Conservation (phyloP, 176 grass and related monocot genomes). For the Phragmites australis region DNA sequence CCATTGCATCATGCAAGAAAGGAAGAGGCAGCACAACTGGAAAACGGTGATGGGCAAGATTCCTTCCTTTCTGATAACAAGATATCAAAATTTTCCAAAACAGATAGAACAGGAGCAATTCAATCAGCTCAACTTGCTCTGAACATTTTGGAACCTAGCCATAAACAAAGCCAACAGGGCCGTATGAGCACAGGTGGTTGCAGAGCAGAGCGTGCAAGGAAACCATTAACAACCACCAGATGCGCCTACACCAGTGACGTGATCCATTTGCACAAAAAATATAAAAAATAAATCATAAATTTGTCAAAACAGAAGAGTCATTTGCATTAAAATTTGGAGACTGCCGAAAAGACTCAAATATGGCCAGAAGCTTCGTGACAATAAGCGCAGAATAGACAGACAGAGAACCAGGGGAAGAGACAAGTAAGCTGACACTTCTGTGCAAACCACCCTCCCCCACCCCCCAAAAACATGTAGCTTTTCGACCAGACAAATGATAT, state of each 20-base stretch:
- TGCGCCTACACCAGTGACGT: neutral
- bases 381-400: neutral
- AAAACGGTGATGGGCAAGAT: neutral
- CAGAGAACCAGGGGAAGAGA: neutral
- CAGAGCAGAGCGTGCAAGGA: neutral
- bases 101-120: neutral
- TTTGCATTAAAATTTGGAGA: neutral
- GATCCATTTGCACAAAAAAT: neutral
- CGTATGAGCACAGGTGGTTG: neutral
- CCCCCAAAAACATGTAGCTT: too few species aligned
- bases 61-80: neutral
- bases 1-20: neutral
- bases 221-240: neutral
- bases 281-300: neutral
- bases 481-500: too few species aligned
- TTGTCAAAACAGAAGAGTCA: neutral
- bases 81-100: neutral
- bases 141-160: neutral
- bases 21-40: neutral
- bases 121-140: constrained; percentile 12
- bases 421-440: constrained; percentile 17
- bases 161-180: too few species aligned
- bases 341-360: neutral
- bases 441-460: too few species aligned
- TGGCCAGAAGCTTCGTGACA: neutral